phyloP scores from a whole-genome alignment of 2,329 filamentous ascomycete species.

The Fusarium dimerum region DNA sequence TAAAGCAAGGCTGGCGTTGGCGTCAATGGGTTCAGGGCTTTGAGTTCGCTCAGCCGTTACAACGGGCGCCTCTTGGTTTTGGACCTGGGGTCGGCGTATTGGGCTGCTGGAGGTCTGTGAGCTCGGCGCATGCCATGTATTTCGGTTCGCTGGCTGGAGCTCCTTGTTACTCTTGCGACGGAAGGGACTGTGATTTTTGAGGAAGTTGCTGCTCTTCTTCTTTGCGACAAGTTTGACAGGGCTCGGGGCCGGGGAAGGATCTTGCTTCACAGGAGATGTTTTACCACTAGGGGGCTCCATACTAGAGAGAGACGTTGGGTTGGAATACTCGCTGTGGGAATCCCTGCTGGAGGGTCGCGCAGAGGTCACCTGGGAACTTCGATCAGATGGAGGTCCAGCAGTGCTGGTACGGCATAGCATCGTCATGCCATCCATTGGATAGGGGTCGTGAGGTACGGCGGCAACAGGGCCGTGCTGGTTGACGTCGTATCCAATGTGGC shows the following conservation, averaged over 20 bases:
- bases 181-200: conserved; percentile 91
- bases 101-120: conserved; percentile 31
- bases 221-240: conserved; percentile 69
- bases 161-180: conserved; percentile 88
- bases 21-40: conserved; percentile 86
- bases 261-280: conserved; percentile 71
- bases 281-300: conserved; percentile 76
- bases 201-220: conserved; percentile 82
- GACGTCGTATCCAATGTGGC: conserved; percentile 41
- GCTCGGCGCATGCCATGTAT: conserved; percentile 57
- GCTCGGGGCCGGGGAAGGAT: conserved; percentile 30
- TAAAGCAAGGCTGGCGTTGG: conserved; percentile 86
- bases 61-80: conserved; percentile 39
- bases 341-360: conserved; percentile 81
- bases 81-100: conserved; percentile 42
- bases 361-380: conserved; percentile 51
- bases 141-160: conserved; percentile 49
- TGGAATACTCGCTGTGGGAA: conserved; percentile 87
- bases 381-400: conserved; percentile 58
- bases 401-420: conserved; percentile 87
- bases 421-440: conserved; percentile 94
- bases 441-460: conserved; percentile 84
- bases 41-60: conserved; percentile 46
- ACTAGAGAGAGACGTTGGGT: conserved; percentile 85
- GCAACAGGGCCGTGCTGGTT: conserved; percentile 63